These are phyloP conservation scores for Spathaspora passalidarum DNA, from an alignment of 805 yeast species.

Conservation along the genomic window DNA sequence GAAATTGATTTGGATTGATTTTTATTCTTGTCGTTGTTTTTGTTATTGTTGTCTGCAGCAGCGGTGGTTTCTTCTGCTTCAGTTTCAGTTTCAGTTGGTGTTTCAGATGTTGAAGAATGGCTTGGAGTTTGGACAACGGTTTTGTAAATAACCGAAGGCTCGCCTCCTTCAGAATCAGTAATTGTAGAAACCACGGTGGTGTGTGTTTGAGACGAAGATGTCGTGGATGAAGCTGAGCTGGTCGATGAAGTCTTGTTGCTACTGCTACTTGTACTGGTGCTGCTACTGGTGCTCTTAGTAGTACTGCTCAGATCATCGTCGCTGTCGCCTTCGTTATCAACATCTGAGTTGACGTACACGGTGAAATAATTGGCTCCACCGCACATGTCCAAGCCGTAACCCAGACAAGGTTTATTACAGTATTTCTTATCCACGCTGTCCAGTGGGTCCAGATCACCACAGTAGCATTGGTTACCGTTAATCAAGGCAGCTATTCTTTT, in stretches of 20 bases:
- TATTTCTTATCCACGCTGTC: constrained; percentile 24
- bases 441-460: constrained; percentile 32
- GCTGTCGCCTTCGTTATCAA: constrained; percentile 11
- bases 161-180: constrained; percentile 9
- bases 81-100: constrained; percentile 10
- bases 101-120: constrained; percentile 6
- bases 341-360: constrained; percentile 25
- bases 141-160: constrained; percentile 8
- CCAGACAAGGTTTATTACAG: constrained; percentile 33
- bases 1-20: constrained; percentile 17
- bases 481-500: constrained; percentile 33
- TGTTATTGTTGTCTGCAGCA: constrained; percentile 3
- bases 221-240: constrained; percentile 6
- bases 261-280: not conserved
- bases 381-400: constrained; percentile 35
- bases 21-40: not conserved
- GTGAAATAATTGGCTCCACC: constrained; percentile 36
- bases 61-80: constrained; percentile 9
- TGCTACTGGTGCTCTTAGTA: constrained; percentile 8
- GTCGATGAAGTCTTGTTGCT: no score
- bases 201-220: constrained; percentile 7
- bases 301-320: constrained; percentile 5
- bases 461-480: constrained; percentile 37
- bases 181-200: constrained; percentile 21
- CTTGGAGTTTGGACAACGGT: constrained; percentile 10